A percentile compares a stretch with the other conserved stretches of the same genome.
Evolutionary conservation across 371 early-diverging fungal genomes (phyloP).

Genomic region (Apophysomyces elegans): DNA sequence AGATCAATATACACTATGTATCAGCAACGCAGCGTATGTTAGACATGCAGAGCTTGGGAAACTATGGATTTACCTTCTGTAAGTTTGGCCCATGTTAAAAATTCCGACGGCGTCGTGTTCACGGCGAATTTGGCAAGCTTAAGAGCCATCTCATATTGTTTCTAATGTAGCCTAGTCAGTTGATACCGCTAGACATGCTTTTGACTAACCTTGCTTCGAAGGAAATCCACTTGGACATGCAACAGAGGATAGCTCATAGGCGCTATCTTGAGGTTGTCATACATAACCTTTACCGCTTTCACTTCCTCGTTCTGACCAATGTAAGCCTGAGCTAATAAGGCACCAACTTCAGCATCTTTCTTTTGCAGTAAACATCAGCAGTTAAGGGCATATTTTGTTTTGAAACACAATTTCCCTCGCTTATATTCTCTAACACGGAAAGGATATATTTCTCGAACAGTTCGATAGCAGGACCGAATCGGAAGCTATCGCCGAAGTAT

Average conservation of each 20-base stretch:
- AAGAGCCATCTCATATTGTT: slow-evolving; percentile 76
- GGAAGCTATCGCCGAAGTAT: slow-evolving; percentile 84
- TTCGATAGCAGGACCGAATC: slow-evolving; percentile 79
- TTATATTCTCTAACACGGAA: slow-evolving; percentile 28
- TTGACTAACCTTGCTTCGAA: slow-evolving; percentile 68
- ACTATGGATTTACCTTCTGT: slow-evolving; percentile 62
- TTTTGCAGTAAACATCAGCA: slow-evolving; percentile 55
- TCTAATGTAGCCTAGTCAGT: slow-evolving; percentile 32
- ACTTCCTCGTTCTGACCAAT: slow-evolving; percentile 87
- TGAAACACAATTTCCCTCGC: neutral
- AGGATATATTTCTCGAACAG: slow-evolving; percentile 65
- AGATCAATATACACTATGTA: slow-evolving; percentile 77
- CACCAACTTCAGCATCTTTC: slow-evolving; percentile 88
- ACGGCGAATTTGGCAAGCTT: slow-evolving; percentile 91
- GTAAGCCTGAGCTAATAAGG: slow-evolving; percentile 80
- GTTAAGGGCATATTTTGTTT: slow-evolving; percentile 19
- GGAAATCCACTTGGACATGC: slow-evolving; percentile 87
- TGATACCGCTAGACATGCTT: neutral
- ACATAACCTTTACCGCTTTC: slow-evolving; percentile 84
- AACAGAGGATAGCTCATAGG: slow-evolving; percentile 85
- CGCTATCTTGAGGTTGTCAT: slow-evolving; percentile 76
- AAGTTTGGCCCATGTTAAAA: slow-evolving; percentile 92
- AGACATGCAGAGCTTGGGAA: neutral
- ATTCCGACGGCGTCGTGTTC: slow-evolving; percentile 93
- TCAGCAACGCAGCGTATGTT: neutral